Conservation (phyloP, 2,329 filamentous ascomycete species). For the Canariomyces notabilis region DNA sequence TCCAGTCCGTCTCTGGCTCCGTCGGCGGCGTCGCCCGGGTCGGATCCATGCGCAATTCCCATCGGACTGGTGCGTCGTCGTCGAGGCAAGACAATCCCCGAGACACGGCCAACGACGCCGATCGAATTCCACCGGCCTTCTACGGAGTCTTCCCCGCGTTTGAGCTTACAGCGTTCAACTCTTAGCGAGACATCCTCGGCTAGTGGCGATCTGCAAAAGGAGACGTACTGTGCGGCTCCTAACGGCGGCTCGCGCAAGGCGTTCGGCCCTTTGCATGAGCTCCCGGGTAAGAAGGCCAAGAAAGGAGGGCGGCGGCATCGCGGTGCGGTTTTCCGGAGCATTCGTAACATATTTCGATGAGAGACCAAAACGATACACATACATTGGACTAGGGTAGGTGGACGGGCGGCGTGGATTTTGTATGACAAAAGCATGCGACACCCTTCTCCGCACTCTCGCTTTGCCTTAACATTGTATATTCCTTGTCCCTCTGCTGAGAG, state of each 20-base stretch:
- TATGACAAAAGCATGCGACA: slow-evolving; percentile 17
- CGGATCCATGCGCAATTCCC: too few species aligned
- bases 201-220: too few species aligned
- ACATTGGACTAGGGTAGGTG: background rate
- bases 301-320: slow-evolving; percentile 34
- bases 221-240: too few species aligned
- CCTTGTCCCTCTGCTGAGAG: too few species aligned
- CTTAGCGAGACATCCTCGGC: slow-evolving; percentile 11
- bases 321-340: slow-evolving; percentile 36
- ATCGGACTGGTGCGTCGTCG: too few species aligned
- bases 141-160: too few species aligned
- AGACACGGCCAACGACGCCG: too few species aligned
- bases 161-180: slow-evolving; percentile 12
- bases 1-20: background rate
- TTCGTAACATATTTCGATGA: slow-evolving; percentile 43
- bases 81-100: too few species aligned
- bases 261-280: slow-evolving; percentile 22
- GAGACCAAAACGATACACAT: too few species aligned
- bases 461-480: background rate
- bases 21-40: too few species aligned
- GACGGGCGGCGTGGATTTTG: background rate
- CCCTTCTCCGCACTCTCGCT: slow-evolving; percentile 9
- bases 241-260: slow-evolving; percentile 11
- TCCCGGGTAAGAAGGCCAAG: slow-evolving; percentile 34
- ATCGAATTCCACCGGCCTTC: too few species aligned